These are phyloP conservation scores for Neurospora sp. DNA, from an alignment of 495 filamentous ascomycete genomes.

Conservation along the genomic window DNA sequence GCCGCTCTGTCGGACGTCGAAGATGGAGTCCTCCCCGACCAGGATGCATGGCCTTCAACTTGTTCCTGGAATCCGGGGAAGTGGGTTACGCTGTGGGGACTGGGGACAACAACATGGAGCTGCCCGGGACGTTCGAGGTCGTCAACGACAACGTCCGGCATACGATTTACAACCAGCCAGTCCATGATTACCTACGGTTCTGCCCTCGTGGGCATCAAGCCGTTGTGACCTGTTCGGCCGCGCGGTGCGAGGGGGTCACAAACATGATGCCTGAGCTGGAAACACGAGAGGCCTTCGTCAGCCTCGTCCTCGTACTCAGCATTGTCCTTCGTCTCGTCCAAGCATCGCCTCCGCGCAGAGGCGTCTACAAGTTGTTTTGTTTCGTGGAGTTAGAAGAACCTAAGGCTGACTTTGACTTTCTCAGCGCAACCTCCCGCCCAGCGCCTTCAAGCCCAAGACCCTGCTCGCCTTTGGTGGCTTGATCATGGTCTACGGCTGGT, in stretches of 20 bases:
- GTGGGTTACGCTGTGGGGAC: background rate
- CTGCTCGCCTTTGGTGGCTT: constrained; percentile 64
- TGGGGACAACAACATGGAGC: background rate
- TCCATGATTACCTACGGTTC: background rate
- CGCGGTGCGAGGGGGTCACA: background rate
- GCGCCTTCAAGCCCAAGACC: constrained; percentile 64
- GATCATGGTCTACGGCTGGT: constrained; percentile 84
- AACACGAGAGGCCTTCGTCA: background rate
- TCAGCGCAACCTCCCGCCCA: constrained; percentile 85
- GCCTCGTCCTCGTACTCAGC: background rate
- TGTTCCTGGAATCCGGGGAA: background rate
- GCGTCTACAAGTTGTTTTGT: background rate
- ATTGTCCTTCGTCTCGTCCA: background rate
- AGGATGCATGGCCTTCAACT: background rate
- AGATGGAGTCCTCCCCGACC: background rate
- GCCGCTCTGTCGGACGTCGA: background rate
- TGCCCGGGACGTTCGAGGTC: background rate
- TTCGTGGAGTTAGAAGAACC: background rate
- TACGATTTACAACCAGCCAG: background rate
- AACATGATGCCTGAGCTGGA: background rate
- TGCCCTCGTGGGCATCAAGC: background rate
- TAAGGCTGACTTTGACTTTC: background rate
- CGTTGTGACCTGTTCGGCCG: background rate
- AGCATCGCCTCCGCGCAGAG: background rate
- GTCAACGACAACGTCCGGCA: background rate